Evolutionary conservation across 2,329 filamentous ascomycete species (phyloP).

Genomic region (Myriosclerotinia duriaeana): DNA sequence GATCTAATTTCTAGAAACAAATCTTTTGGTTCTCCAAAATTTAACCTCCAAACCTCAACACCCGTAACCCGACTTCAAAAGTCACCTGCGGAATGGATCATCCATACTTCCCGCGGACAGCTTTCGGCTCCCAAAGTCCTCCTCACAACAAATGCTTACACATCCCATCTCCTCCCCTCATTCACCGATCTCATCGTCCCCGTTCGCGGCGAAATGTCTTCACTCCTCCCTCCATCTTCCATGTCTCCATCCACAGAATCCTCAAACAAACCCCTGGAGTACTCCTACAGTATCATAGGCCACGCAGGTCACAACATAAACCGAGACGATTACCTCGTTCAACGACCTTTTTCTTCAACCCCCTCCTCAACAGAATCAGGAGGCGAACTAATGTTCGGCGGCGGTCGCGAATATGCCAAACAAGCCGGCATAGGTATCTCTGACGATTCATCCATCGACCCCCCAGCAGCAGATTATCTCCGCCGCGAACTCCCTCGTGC

Average conservation of each 20-base stretch:
- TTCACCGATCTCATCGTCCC: conserved; percentile 75
- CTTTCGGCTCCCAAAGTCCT: conserved; percentile 65
- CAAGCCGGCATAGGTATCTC: conserved; percentile 57
- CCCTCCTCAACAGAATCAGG: conserved; percentile 40
- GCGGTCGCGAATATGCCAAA: conserved; percentile 59
- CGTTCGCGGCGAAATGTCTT: conserved; percentile 70
- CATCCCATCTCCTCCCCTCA: conserved; percentile 68
- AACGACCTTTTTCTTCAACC: conserved; percentile 53
- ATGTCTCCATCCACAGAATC: conserved; percentile 27
- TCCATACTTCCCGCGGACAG: conserved; percentile 68
- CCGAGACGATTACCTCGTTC: conserved; percentile 71
- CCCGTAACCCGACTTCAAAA: conserved; percentile 55
- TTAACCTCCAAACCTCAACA: conserved; percentile 76
- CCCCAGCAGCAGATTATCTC: conserved; percentile 41
- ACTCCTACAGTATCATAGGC: conserved; percentile 59
- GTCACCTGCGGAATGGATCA: conserved; percentile 50
- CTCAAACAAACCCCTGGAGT: conserved; percentile 28
- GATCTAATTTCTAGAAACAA: conserved; percentile 29
- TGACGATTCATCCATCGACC: conserved; percentile 59
- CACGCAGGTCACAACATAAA: conserved; percentile 45
- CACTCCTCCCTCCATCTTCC: conserved; percentile 57
- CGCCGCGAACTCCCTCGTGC: conserved; percentile 34
- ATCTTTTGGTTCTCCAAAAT: conserved; percentile 40
- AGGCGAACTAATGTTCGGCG: conserved; percentile 68
- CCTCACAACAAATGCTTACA: conserved; percentile 82